Evolutionary conservation across 2,329 filamentous ascomycete genomes (phyloP).

Genomic region (Diaporthe citrichinensis): DNA sequence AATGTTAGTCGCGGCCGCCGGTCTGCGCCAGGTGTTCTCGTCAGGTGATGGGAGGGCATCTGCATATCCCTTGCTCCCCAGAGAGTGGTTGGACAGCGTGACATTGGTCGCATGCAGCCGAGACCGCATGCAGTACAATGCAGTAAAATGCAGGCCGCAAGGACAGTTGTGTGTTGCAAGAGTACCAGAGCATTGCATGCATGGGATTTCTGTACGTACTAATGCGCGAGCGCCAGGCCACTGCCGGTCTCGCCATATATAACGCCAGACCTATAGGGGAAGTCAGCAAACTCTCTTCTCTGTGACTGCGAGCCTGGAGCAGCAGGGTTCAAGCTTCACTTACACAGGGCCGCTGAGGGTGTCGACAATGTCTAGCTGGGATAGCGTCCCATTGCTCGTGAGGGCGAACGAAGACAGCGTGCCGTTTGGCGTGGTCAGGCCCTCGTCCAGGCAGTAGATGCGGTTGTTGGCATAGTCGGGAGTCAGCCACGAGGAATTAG

Average conservation of each 20-base stretch:
- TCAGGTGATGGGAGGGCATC: constrained; percentile 19
- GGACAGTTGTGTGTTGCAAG: background rate
- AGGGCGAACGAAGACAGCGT: constrained; percentile 60
- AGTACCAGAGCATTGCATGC: constrained; percentile 36
- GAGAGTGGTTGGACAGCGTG: background rate
- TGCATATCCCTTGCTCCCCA: constrained; percentile 13
- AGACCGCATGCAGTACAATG: constrained; percentile 7
- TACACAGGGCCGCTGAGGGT: constrained; percentile 59
- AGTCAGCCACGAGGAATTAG: constrained; percentile 73
- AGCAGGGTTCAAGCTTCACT: background rate
- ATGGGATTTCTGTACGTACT: constrained; percentile 53
- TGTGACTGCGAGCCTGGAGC: background rate
- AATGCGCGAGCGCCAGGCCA: constrained; percentile 61
- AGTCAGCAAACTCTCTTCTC: background rate
- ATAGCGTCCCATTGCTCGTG: constrained; percentile 55
- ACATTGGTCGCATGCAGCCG: constrained; percentile 22
- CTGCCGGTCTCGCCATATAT: constrained; percentile 58
- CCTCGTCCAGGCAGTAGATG: constrained; percentile 75
- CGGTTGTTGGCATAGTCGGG: constrained; percentile 63
- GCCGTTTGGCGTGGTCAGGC: constrained; percentile 61
- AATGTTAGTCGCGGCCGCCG: background rate
- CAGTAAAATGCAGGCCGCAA: background rate
- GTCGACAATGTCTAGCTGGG: constrained; percentile 52
- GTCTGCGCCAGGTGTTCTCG: background rate
- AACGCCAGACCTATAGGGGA: constrained; percentile 49